Evolutionary conservation across 805 yeast genomes (phyloP).

Genomic region (Myxozyma mucilagina): DNA sequence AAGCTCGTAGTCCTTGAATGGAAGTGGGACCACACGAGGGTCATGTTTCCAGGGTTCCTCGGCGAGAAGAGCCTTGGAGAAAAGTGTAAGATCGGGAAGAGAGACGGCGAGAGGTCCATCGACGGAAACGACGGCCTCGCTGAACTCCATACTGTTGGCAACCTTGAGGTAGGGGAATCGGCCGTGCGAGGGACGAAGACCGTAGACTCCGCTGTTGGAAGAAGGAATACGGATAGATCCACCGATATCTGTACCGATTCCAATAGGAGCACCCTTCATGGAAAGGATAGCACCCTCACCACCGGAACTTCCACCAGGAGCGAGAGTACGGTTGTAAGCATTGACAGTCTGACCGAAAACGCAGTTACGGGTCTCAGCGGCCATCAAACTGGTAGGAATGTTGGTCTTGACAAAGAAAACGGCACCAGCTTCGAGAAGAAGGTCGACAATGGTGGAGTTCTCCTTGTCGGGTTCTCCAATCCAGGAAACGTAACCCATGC

Average conservation of each 20-base stretch:
- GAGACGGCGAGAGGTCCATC: conserved; percentile 56
- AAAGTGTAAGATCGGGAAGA: conserved; percentile 52
- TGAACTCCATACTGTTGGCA: conserved; percentile 38
- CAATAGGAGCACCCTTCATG: conserved; percentile 49
- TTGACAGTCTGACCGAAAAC: conserved; percentile 51
- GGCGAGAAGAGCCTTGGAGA: conserved; percentile 46
- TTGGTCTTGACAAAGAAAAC: conserved; percentile 57
- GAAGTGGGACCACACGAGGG: conserved; percentile 45
- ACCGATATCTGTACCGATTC: conserved; percentile 56
- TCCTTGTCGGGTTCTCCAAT: conserved; percentile 42
- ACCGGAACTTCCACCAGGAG: conserved; percentile 57
- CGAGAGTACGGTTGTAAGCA: conserved; percentile 47
- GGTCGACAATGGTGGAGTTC: conserved; percentile 44
- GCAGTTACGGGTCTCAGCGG: conserved; percentile 49
- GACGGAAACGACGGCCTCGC: conserved; percentile 47
- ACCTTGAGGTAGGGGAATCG: conserved; percentile 55
- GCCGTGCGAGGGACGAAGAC: conserved; percentile 61
- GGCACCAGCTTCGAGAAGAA: conserved; percentile 52
- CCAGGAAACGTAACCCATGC: conserved; percentile 53
- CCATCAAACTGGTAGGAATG: conserved; percentile 48
- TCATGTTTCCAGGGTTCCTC: conserved; percentile 49
- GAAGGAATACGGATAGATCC: conserved; percentile 56
- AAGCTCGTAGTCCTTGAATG: conserved; percentile 41
- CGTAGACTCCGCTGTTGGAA: conserved; percentile 49
- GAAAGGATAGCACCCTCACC: conserved; percentile 55